phyloP scores from a whole-genome alignment of 1,284 basidiomycete genomes.

The Heterobasidion occidentale region DNA sequence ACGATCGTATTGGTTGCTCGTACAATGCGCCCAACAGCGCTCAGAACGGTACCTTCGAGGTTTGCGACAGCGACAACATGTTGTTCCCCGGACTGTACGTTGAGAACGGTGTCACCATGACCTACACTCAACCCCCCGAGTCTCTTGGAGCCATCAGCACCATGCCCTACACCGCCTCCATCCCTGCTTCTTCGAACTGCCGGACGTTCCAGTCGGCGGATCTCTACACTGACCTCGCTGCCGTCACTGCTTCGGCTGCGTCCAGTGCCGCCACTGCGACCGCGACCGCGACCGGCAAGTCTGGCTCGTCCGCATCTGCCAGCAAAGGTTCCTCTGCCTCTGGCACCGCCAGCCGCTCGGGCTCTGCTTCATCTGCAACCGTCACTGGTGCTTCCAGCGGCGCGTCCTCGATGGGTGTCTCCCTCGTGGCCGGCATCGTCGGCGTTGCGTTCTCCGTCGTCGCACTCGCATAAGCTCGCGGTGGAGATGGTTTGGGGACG shows the following conservation, averaged over 20 bases:
- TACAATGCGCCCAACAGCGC: constrained; percentile 42
- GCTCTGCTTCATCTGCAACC: not conserved
- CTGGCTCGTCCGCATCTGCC: no score
- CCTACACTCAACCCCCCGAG: constrained; percentile 56
- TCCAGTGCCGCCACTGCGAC: not conserved
- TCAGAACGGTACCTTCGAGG: constrained; percentile 29
- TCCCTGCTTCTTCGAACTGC: constrained; percentile 62
- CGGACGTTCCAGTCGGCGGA: constrained; percentile 43
- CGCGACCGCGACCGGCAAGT: not conserved
- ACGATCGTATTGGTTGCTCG: constrained; percentile 40
- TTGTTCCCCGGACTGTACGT: constrained; percentile 51
- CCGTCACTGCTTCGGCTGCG: not conserved
- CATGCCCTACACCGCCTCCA: constrained; percentile 52
- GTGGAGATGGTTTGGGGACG: not conserved
- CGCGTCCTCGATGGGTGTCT: not conserved
- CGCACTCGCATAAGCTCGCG: not conserved
- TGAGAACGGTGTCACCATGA: constrained; percentile 31
- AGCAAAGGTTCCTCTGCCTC: not conserved
- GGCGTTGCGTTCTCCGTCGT: not conserved
- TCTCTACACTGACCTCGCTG: constrained; percentile 30
- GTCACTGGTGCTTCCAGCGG: not conserved
- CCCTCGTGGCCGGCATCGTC: not conserved
- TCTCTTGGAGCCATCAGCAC: constrained; percentile 45
- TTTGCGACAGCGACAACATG: constrained; percentile 50
- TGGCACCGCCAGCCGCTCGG: not conserved